Percentiles rank a stretch among this genome's conserved stretches.
Evolutionary conservation across 2,329 filamentous ascomycete species (phyloP).

Genomic region (Myriosclerotinia scirpicola): DNA sequence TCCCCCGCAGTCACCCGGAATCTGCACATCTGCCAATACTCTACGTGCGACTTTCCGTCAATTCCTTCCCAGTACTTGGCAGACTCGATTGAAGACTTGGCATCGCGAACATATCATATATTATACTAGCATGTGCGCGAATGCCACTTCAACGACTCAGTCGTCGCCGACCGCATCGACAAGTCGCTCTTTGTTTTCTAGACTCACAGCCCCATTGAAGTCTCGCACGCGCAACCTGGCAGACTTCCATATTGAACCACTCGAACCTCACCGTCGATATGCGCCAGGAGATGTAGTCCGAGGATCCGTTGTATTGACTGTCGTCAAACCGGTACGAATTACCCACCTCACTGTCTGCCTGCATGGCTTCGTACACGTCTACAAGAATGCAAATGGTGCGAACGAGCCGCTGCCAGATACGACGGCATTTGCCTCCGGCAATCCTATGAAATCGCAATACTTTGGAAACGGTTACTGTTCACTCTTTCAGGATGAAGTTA

Average conservation of each 20-base stretch:
- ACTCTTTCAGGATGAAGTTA: slow-evolving; percentile 79
- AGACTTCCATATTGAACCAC: slow-evolving; percentile 75
- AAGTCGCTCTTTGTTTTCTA: slow-evolving; percentile 41
- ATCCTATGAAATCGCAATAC: slow-evolving; percentile 52
- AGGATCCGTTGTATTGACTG: slow-evolving; percentile 69
- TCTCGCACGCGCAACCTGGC: slow-evolving; percentile 61
- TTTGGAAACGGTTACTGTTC: slow-evolving; percentile 77
- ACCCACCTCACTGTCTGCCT: slow-evolving; percentile 78
- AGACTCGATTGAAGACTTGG: slow-evolving; percentile 28
- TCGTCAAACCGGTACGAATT: slow-evolving; percentile 72
- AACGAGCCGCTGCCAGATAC: slow-evolving; percentile 47
- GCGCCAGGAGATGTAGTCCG: slow-evolving; percentile 70
- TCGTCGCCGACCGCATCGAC: slow-evolving; percentile 33
- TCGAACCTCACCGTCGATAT: slow-evolving; percentile 77
- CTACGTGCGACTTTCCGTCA: slow-evolving; percentile 22
- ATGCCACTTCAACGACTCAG: slow-evolving; percentile 36
- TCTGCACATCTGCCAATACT: slow-evolving; percentile 17
- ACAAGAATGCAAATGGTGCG: slow-evolving; percentile 62
- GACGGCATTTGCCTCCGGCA: slow-evolving; percentile 39
- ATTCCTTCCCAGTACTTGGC: slow-evolving; percentile 34
- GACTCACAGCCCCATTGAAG: slow-evolving; percentile 48
- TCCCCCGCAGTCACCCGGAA: slow-evolving; percentile 21
- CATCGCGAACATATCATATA: slow-evolving; percentile 28
- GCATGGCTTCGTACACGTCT: slow-evolving; percentile 77
- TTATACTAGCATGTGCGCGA: slow-evolving; percentile 39